phyloP scores from a whole-genome alignment of 2,329 filamentous ascomycete genomes.

The Nothopassalora personata region DNA sequence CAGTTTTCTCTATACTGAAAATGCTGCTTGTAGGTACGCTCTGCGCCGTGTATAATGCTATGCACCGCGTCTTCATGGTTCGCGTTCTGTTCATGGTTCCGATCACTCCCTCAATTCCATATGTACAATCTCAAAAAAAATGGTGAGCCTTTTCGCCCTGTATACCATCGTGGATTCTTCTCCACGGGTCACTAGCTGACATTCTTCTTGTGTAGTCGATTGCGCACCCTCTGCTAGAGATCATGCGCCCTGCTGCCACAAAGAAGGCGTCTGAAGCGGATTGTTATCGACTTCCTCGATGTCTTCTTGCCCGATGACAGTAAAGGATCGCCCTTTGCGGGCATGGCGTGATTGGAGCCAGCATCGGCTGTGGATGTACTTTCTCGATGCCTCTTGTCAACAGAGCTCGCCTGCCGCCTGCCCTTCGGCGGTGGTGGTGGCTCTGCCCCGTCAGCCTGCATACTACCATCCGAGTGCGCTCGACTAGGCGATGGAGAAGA shows the following conservation, averaged over 20 bases:
- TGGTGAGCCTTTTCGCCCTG: background rate
- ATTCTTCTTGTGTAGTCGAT: background rate
- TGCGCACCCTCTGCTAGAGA: background rate
- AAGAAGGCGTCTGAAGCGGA: background rate
- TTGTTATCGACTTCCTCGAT: background rate
- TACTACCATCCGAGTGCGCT: background rate
- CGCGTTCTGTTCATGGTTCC: background rate
- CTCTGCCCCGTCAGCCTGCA: background rate
- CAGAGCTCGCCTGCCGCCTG: background rate
- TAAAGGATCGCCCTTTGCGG: background rate
- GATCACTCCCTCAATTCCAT: background rate
- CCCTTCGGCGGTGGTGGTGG: background rate
- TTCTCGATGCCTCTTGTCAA: background rate
- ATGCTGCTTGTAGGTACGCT: no score
- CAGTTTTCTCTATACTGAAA: no score
- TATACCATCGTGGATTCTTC: background rate
- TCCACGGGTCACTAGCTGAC: background rate
- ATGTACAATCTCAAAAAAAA: background rate
- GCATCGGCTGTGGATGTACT: background rate
- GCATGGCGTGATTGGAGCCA: background rate
- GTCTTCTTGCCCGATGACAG: background rate
- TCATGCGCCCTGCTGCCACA: background rate
- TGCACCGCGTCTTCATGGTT: background rate
- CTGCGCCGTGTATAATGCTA: background rate
- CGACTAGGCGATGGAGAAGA: background rate